A percentile compares a stretch with the other conserved stretches of the same genome.
Conservation (phyloP, 768 basidiomycete species). For the Tephrocybe sp. region DNA sequence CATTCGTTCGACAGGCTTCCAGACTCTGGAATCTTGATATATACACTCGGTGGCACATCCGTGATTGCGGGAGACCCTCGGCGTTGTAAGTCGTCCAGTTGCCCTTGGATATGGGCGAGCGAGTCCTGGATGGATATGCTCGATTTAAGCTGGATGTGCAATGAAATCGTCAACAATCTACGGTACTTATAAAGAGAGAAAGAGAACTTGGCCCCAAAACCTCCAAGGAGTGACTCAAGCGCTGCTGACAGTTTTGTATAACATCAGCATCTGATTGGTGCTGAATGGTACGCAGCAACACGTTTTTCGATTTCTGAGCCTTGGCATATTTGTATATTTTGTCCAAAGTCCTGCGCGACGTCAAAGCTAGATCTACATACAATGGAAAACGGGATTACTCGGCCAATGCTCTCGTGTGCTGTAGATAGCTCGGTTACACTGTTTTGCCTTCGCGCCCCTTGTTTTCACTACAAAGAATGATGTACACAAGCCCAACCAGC, state of each 20-base stretch:
- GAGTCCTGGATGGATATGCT: too few relatives aligned
- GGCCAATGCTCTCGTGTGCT: not conserved
- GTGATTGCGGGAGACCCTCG: too few relatives aligned
- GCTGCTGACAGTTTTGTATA: conserved; percentile 10
- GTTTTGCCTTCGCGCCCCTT: too few relatives aligned
- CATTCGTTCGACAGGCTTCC: too few relatives aligned
- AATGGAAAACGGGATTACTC: not conserved
- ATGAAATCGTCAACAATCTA: not conserved
- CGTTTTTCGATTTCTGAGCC: not conserved
- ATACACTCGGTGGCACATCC: too few relatives aligned
- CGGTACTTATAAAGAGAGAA: not conserved
- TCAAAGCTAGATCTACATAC: not conserved
- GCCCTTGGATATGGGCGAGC: not conserved
- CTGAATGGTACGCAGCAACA: conserved; percentile 2
- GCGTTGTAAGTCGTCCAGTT: not conserved
- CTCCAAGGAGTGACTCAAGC: conserved; percentile 7
- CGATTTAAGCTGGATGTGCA: conserved; percentile 2
- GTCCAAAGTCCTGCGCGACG: not conserved
- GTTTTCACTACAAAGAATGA: not conserved
- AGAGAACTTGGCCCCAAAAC: conserved; percentile 2
- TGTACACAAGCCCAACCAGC: conserved; percentile 14
- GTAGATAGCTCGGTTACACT: not conserved
- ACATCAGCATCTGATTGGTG: conserved; percentile 5
- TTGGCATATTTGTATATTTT: conserved; percentile 2
- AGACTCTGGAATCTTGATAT: too few relatives aligned